phyloP scores from a whole-genome alignment of 2,329 filamentous ascomycete species.

The Albifimbria verrucaria region DNA sequence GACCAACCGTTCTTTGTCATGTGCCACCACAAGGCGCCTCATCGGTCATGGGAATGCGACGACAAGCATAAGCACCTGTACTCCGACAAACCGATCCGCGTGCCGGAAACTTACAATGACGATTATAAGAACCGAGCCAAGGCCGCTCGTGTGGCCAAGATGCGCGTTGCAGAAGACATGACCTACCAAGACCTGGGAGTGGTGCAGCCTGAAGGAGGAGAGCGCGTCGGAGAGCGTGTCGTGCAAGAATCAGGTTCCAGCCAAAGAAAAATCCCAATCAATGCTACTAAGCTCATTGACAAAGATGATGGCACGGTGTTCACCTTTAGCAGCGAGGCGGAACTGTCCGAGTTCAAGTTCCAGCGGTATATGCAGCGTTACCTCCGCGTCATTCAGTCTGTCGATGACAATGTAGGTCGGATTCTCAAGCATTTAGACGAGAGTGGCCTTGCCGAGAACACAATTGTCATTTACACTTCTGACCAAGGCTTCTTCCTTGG shows the following conservation, averaged over 20 bases:
- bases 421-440: conserved; percentile 44
- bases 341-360: conserved; percentile 52
- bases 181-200: conserved; percentile 50
- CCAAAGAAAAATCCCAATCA: conserved; percentile 23
- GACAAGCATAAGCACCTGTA: conserved; percentile 46
- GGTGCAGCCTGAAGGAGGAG: conserved; percentile 47
- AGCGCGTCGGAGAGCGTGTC: conserved; percentile 31
- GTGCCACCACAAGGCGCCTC: conserved; percentile 55
- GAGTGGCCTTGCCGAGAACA: conserved; percentile 39
- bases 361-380: conserved; percentile 56
- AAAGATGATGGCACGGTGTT: conserved; percentile 44
- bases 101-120: conserved; percentile 50
- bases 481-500: conserved; percentile 56
- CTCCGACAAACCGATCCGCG: conserved; percentile 34
- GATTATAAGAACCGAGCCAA: conserved; percentile 52
- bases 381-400: conserved; percentile 46
- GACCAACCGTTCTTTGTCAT: conserved; percentile 51
- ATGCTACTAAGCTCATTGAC: conserved; percentile 33
- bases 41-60: conserved; percentile 49
- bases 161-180: conserved; percentile 47
- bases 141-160: conserved; percentile 47
- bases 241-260: conserved; percentile 20
- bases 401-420: conserved; percentile 50
- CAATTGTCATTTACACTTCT: conserved; percentile 50
- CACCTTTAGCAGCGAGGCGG: conserved; percentile 35